Conservation (phyloP, 352 stramenopile genomes). For the Globisporangium heterothallicum region DNA sequence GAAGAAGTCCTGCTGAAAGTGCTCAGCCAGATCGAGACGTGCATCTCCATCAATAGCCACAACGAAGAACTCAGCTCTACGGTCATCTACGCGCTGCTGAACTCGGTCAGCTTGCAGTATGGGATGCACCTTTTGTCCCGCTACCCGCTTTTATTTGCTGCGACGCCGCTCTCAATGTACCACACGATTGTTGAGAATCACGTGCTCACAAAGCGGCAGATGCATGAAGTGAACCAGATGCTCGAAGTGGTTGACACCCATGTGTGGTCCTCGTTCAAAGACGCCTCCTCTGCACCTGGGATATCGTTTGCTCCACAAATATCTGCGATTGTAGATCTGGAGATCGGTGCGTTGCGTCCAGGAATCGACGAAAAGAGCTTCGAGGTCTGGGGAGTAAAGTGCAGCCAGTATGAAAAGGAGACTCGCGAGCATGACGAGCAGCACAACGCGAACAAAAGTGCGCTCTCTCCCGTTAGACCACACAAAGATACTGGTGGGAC, state of each 20-base stretch:
- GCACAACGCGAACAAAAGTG: background rate
- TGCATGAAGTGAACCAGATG: conserved; percentile 59
- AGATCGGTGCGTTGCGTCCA: conserved; percentile 36
- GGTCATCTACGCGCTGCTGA: conserved; percentile 65
- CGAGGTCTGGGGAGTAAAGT: conserved; percentile 49
- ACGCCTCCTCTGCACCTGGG: conserved; percentile 35
- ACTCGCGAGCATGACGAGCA: conserved; percentile 14
- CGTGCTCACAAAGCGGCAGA: conserved; percentile 58
- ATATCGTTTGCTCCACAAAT: conserved; percentile 73
- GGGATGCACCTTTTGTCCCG: conserved; percentile 56
- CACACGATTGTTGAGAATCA: conserved; percentile 73
- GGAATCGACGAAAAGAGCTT: conserved; percentile 42
- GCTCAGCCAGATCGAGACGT: conserved; percentile 42
- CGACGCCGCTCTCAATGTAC: conserved; percentile 66
- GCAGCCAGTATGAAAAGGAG: conserved; percentile 42
- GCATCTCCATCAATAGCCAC: conserved; percentile 22
- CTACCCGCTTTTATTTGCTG: conserved; percentile 59
- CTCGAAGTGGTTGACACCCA: conserved; percentile 81
- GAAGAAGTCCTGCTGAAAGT: conserved; percentile 40
- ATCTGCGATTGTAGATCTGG: conserved; percentile 56
- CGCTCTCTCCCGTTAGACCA: background rate
- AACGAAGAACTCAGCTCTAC: conserved; percentile 53
- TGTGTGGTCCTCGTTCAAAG: conserved; percentile 75
- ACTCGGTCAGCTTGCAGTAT: conserved; percentile 40
- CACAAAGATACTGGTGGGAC: conserved; percentile 5